Evolutionary conservation across 2,329 filamentous ascomycete genomes (phyloP).

Genomic region (Dothistroma pini): DNA sequence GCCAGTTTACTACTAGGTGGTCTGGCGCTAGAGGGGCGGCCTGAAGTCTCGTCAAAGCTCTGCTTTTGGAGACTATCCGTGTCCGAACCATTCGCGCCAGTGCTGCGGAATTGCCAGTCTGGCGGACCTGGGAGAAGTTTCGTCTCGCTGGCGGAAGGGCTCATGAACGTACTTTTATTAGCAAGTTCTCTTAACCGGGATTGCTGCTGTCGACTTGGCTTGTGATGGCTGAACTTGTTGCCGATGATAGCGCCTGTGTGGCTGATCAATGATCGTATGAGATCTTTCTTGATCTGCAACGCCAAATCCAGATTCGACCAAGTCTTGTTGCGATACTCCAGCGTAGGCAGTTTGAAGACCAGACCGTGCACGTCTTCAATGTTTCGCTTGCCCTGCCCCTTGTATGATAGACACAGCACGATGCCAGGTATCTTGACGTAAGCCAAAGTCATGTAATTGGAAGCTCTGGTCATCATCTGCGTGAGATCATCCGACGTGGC

Average conservation of each 20-base stretch:
- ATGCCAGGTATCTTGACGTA: constrained; percentile 95
- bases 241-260: constrained; percentile 95
- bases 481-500: constrained; percentile 81
- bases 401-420: constrained; percentile 92
- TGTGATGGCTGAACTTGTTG: constrained; percentile 91
- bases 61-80: constrained; percentile 27
- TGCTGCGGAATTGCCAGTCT: constrained; percentile 16
- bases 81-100: constrained; percentile 22
- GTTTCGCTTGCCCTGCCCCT: constrained; percentile 92
- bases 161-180: constrained; percentile 66
- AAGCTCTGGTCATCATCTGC: constrained; percentile 93
- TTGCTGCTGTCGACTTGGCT: constrained; percentile 75
- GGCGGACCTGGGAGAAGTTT: constrained; percentile 10
- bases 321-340: constrained; percentile 98
- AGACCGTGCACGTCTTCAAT: constrained; percentile 97
- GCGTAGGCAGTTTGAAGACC: constrained; percentile 88
- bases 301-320: constrained; percentile 98
- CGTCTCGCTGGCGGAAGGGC: constrained; percentile 15
- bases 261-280: constrained; percentile 88
- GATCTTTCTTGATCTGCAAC: constrained; percentile 86
- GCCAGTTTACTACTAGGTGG: constrained; percentile 28
- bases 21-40: constrained; percentile 29
- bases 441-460: constrained; percentile 95
- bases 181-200: constrained; percentile 77
- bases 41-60: constrained; percentile 20